Evolutionary conservation across 2,329 filamentous ascomycete species (phyloP), one percentile per base, ranked within the genome.

Genomic region (Bipolaris victoriae): DNA sequence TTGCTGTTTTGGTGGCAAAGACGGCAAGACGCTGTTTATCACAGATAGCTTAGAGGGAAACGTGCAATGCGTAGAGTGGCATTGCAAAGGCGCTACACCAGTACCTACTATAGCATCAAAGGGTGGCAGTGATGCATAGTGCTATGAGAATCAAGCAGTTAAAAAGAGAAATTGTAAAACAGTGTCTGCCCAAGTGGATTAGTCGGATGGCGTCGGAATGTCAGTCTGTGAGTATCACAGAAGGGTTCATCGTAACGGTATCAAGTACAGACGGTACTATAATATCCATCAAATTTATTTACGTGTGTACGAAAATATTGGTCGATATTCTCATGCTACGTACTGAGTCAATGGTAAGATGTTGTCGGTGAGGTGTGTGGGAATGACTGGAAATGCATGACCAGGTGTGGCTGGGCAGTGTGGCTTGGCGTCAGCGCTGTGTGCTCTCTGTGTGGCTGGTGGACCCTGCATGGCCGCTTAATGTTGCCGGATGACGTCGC

Each of bases 11-110:
- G 77, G 77, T 0, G 76, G 77, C 0, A 53, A 56, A 1, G 74
- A 77, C 36, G 71, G 74, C 9, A 75, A 73, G 59, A 78, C 75
- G 0, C 46, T 78, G n/a, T 78, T 70, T 24, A 79, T 79, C 11
- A 79, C 76, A 3, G 76, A 79, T 55, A 79, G 77, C 22, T 50
- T 79, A 9, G 74, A 78, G 48, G 77, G 77, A 0, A 76, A 74
- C 16, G 56, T 77, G 1, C 73, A 76, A 49, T 70, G 37, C 3
- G 65, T 76, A 0, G 62, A 76, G 5, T 76, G 75, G 73, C 70
- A 75, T 52, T 77, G 72, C 36, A 49, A 26, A 36, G 64, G 61
- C 18, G 61, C 62, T n/a, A 47, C 50, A 3, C n/a, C 35, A 35
- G 13, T 47, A 7, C 55, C 50, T n/a, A 49, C 54, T 24, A 39